Evolutionary conservation across 176 grass and related monocot genomes (phyloP), one percentile per base, ranked within the genome.

Genomic region (Microstegium vimineum): DNA sequence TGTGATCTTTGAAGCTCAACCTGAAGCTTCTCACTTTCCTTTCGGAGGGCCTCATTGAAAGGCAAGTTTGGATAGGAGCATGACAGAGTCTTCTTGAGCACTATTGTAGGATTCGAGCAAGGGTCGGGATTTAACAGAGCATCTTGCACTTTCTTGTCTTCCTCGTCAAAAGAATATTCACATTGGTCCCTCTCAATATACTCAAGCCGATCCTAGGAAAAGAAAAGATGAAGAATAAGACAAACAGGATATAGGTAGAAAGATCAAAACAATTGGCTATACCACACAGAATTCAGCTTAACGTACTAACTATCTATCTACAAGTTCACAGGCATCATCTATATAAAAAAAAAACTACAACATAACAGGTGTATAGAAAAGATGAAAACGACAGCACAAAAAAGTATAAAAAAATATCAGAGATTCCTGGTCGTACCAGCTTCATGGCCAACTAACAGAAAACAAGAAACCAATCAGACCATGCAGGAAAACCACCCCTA

Each of bases 11-110:
- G 93, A 80, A 99, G 86, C 66, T 99, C 96, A 67, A 93, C 87
- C 77, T 99, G 91, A 56, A 99, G 87, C 73, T 99, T 99, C 90
- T 99, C 96, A 38, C 86, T 95, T 88, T 99, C 96, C 76, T 95
- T 99, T 28, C 41, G 78, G 52, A 99, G 89, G 23, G 93, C 96
- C 76, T 99, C 87, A 33, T 94, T 88, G 45, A 99, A 95, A 28
- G 96, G 96, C 62, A 99, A 41, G 73, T 95, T 99, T 35, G 96
- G 96, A 62, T 99, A 99, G 51, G 96, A 94, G 73, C 90, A 91
- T 38, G 96, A 95, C 47, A 99, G 87, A 54, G 91, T 88, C 72
- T 99, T 99, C 81, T 95, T 99, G 12, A 99, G 87, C 71, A 95
- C 87, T 2, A 89, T 70, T 0, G 96, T 83, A 69, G 92, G 85